These are phyloP conservation scores for Crepidotus variabilis DNA, from an alignment of 768 basidiomycete genomes.

Conservation along the genomic window DNA sequence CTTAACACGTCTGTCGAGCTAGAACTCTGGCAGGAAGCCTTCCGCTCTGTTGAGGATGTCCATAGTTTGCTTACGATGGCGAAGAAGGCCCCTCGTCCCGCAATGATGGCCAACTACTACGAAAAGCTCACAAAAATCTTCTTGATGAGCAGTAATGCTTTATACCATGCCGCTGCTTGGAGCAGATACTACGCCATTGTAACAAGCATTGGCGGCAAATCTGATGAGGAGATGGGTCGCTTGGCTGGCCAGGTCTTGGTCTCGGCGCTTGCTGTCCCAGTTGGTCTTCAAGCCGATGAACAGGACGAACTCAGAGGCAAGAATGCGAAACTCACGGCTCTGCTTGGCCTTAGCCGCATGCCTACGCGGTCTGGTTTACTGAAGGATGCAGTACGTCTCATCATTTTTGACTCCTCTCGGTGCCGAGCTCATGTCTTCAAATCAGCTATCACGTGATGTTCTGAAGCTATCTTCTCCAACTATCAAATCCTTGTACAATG, in stretches of 20 bases:
- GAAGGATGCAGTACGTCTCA: conserved; percentile 76
- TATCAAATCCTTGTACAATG: conserved; percentile 77
- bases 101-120: conserved; percentile 99
- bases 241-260: conserved; percentile 91
- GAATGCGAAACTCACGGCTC: conserved; percentile 74
- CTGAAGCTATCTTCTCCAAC: conserved; percentile 72
- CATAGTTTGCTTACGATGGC: conserved; percentile 93
- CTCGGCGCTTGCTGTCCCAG: conserved; percentile 89
- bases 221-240: conserved; percentile 73
- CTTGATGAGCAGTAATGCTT: conserved; percentile 88
- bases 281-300: conserved; percentile 53
- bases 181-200: conserved; percentile 76
- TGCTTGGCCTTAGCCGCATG: conserved; percentile 78
- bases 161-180: conserved; percentile 98
- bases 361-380: conserved; percentile 87
- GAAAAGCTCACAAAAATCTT: conserved; percentile 97
- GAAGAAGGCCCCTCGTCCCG: conserved; percentile 87
- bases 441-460: conserved; percentile 75
- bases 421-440: conserved; percentile 1
- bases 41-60: conserved; percentile 97
- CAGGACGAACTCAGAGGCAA: conserved; percentile 53
- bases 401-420: neutral
- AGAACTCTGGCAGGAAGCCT: conserved; percentile 98
- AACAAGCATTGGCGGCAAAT: conserved; percentile 67
- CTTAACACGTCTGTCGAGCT: conserved; percentile 95